Evolutionary conservation across 495 filamentous ascomycete genomes (phyloP).

Genomic region (Delitschia confertaspora): DNA sequence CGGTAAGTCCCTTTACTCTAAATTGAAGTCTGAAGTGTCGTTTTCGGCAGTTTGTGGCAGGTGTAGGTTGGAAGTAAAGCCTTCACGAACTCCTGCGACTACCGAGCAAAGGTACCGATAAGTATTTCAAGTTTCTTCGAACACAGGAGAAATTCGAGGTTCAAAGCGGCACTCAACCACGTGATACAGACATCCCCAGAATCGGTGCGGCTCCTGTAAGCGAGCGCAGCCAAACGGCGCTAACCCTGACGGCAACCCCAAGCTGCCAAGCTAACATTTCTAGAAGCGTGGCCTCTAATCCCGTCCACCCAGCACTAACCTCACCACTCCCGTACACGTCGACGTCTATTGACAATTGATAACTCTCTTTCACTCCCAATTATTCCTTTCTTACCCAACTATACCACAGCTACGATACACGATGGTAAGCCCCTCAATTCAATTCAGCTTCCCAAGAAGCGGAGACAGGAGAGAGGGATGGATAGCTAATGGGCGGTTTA

Average conservation of each 20-base stretch:
- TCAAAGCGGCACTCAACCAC: too few species aligned
- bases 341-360: background rate
- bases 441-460: background rate
- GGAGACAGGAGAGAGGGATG: too few species aligned
- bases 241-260: slow-evolving; percentile 10
- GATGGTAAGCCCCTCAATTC: slow-evolving; percentile 2
- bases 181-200: too few species aligned
- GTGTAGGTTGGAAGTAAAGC: too few species aligned
- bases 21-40: too few species aligned
- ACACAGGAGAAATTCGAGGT: too few species aligned
- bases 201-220: slow-evolving; percentile 1
- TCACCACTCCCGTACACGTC: slow-evolving; percentile 4
- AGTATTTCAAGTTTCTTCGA: too few species aligned
- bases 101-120: too few species aligned
- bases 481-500: too few species aligned
- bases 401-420: background rate
- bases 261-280: slow-evolving; percentile 17
- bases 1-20: too few species aligned
- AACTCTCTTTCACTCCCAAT: background rate
- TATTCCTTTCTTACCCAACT: background rate
- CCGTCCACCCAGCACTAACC: slow-evolving; percentile 2
- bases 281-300: slow-evolving; percentile 25
- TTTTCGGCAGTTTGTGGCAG: too few species aligned
- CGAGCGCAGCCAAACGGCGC: slow-evolving; percentile 7
- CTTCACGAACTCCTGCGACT: too few species aligned